A percentile compares a stretch with the other conserved stretches of the same genome.
These are phyloP conservation scores for Ceratobasidium theobromae DNA, from an alignment of 1,284 basidiomycete species.

Conservation along the genomic window DNA sequence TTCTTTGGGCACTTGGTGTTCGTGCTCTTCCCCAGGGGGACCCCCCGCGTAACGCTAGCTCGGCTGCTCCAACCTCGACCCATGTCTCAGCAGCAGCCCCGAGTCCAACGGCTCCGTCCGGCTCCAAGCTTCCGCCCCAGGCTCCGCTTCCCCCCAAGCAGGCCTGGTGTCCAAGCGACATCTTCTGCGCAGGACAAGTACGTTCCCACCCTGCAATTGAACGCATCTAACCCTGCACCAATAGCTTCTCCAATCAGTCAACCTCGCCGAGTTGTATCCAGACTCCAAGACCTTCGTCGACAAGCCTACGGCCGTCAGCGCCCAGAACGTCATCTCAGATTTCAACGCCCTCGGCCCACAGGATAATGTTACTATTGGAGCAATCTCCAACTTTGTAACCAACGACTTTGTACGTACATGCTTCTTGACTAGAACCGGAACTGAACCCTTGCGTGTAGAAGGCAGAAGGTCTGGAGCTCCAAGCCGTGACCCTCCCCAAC, in stretches of 20 bases:
- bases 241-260: conserved; percentile 81
- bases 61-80: conserved; percentile 18
- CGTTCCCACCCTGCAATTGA: conserved; percentile 41
- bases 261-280: conserved; percentile 70
- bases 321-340: conserved; percentile 67
- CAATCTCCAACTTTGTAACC: conserved; percentile 66
- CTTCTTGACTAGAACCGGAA: background rate
- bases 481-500: conserved; percentile 60
- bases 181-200: conserved; percentile 80
- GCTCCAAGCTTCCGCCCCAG: conserved; percentile 64
- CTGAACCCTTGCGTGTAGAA: conserved; percentile 39
- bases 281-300: conserved; percentile 92
- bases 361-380: conserved; percentile 51
- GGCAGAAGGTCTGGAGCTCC: conserved; percentile 83
- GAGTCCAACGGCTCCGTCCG: conserved; percentile 59
- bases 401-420: conserved; percentile 59
- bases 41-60: background rate
- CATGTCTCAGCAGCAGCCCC: conserved; percentile 63
- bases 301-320: conserved; percentile 74
- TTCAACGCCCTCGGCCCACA: conserved; percentile 60
- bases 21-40: conserved; percentile 29
- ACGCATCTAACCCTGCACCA: background rate
- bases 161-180: conserved; percentile 74
- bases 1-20: conserved; percentile 7
- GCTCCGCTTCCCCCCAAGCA: conserved; percentile 69